phyloP scores from a whole-genome alignment of 2,329 filamentous ascomycete genomes.

The Aspergillus neoniger region DNA sequence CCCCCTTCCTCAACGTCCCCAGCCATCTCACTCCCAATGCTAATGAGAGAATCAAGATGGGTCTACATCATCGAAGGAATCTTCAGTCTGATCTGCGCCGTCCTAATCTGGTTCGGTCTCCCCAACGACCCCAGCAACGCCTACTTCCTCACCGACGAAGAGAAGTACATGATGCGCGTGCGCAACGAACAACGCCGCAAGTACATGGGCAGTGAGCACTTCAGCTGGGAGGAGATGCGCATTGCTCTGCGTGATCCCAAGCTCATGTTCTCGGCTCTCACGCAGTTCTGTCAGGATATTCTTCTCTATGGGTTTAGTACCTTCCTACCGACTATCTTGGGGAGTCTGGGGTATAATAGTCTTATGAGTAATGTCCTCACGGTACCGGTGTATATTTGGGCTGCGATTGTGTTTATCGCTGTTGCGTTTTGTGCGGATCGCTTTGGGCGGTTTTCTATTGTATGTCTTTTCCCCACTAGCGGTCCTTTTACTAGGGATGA shows the following conservation, averaged over 20 bases:
- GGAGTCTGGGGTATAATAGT: constrained; percentile 54
- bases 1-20: not conserved
- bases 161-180: constrained; percentile 54
- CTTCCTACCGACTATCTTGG: constrained; percentile 59
- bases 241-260: constrained; percentile 55
- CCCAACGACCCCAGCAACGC: constrained; percentile 52
- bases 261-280: constrained; percentile 51
- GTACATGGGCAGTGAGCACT: constrained; percentile 55
- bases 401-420: constrained; percentile 49
- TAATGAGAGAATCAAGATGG: constrained; percentile 29
- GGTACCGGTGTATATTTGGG: constrained; percentile 59
- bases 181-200: constrained; percentile 48
- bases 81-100: constrained; percentile 46
- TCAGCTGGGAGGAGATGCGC: constrained; percentile 54
- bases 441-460: constrained; percentile 32
- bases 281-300: constrained; percentile 57
- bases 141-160: constrained; percentile 52
- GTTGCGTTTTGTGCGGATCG: constrained; percentile 53
- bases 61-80: constrained; percentile 56
- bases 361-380: constrained; percentile 57
- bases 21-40: too few species aligned
- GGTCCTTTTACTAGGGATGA: too few species aligned
- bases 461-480: constrained; percentile 12
- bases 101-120: constrained; percentile 51
- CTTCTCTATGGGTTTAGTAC: constrained; percentile 60